phyloP scores from a whole-genome alignment of 345 rosid genomes.

The Syzygium jambos region DNA sequence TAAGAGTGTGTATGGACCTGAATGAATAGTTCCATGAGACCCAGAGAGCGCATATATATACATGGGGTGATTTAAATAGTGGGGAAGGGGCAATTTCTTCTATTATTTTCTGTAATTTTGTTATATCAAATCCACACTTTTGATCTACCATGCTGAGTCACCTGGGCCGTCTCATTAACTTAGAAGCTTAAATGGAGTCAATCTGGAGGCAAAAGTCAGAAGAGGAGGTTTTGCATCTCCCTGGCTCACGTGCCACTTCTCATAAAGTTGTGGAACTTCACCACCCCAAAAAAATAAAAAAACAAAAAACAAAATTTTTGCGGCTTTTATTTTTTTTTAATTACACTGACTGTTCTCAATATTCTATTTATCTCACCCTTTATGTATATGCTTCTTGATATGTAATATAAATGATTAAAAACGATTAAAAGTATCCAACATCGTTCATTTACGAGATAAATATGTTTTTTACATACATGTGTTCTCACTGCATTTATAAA shows the following conservation, averaged over 20 bases:
- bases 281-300: not conserved
- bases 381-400: not conserved
- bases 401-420: not conserved
- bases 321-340: not conserved
- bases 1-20: not conserved
- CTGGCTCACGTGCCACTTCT: constrained; percentile 13
- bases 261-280: not conserved
- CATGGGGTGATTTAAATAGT: not conserved
- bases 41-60: not conserved
- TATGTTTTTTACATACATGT: not conserved
- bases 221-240: not conserved
- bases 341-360: not conserved
- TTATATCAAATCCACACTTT: not conserved
- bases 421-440: not conserved
- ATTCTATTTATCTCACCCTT: not conserved
- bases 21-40: not conserved
- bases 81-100: constrained; percentile 18
- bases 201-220: constrained; percentile 14
- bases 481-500: not conserved
- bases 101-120: not conserved
- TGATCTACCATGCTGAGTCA: constrained; percentile 12
- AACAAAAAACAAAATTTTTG: not conserved
- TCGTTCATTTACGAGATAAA: not conserved
- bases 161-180: not conserved
- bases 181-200: constrained; percentile 8